Conservation (phyloP, 352 stramenopile species). For the Phytophthora syringae region DNA sequence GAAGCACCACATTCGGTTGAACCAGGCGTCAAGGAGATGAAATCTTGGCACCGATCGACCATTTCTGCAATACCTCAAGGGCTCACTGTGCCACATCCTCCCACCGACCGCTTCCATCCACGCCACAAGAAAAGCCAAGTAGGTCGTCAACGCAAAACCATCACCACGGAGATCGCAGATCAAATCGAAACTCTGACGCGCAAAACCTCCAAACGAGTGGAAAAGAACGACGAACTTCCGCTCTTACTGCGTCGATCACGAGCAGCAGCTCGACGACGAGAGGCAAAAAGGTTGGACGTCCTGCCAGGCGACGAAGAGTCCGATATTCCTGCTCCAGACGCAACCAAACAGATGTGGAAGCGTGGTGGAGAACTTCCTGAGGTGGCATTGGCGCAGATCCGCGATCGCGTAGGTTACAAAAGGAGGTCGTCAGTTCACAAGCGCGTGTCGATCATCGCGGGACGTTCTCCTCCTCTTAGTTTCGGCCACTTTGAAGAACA, state of each 20-base stretch:
- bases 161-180: neutral
- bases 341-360: constrained; percentile 39
- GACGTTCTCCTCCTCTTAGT: neutral
- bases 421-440: neutral
- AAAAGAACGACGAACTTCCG: constrained; percentile 18
- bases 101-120: constrained; percentile 7
- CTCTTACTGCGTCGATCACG: constrained; percentile 24
- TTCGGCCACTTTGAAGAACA: neutral
- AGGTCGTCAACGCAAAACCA: neutral
- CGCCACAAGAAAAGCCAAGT: constrained; percentile 10
- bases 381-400: constrained; percentile 30
- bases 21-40: constrained; percentile 4
- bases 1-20: neutral
- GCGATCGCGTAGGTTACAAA: constrained; percentile 31
- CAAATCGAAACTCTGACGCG: neutral
- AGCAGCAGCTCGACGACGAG: constrained; percentile 11
- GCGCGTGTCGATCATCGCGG: constrained; percentile 42
- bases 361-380: constrained; percentile 30
- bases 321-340: constrained; percentile 13
- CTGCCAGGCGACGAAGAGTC: constrained; percentile 2
- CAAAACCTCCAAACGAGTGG: neutral
- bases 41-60: constrained; percentile 30
- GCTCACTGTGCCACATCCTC: constrained; percentile 18
- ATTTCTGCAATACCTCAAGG: constrained; percentile 2
- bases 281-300: constrained; percentile 1